These are phyloP conservation scores for Candida qinlingensis DNA, from an alignment of 805 yeast species.

Conservation along the genomic window DNA sequence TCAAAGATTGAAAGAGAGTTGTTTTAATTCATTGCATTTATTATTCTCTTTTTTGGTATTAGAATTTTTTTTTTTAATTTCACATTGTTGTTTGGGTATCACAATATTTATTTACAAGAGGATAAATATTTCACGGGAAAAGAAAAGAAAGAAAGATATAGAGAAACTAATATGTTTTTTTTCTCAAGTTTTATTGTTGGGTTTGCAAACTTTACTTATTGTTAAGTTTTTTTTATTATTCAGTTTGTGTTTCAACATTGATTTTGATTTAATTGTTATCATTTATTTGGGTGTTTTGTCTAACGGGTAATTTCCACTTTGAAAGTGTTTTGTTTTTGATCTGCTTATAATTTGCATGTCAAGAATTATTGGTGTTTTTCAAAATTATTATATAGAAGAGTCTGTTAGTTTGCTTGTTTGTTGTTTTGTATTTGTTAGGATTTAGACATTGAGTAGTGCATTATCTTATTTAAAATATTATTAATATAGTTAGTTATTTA, in stretches of 20 bases:
- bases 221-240: not conserved
- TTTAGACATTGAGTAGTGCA: conserved; percentile 22
- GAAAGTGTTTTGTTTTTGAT: conserved; percentile 1
- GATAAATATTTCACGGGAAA: conserved; percentile 1
- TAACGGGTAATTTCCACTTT: not conserved
- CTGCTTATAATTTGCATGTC: not conserved
- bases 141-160: not conserved
- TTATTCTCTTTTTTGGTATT: not conserved
- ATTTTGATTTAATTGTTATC: conserved; percentile 4
- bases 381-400: conserved; percentile 17
- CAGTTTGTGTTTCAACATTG: conserved; percentile 3
- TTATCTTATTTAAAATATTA: conserved; percentile 1
- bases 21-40: conserved; percentile 1
- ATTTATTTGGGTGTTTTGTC: not conserved
- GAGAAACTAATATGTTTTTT: not conserved
- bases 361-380: not conserved
- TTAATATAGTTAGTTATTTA: not conserved
- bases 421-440: conserved; percentile 13
- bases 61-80: not conserved
- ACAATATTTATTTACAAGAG: conserved; percentile 1
- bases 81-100: conserved; percentile 5
- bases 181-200: not conserved
- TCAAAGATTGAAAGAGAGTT: not conserved
- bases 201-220: conserved; percentile 3
- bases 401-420: conserved; percentile 13